Base-by-base conservation (phyloP, 331 rosid species). In the Ulmus americana region DNA sequence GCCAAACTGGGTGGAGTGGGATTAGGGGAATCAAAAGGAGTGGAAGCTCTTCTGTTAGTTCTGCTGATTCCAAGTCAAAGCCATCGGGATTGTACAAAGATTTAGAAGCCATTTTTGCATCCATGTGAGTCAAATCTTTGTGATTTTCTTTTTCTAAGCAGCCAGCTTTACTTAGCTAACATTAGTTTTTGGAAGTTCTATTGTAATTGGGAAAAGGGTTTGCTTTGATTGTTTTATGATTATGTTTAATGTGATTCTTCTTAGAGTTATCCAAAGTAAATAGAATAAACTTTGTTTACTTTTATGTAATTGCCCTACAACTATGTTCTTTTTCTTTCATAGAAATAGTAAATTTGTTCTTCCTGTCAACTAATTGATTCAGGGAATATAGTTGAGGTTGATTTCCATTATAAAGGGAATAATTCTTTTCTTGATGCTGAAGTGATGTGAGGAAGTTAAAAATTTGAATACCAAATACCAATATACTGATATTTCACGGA, bases 101-200 rank as follows among this genome's bases (percentile, higher is more conserved):
- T 74, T 75, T 91, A 76, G 98, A 92, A 80, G 91, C 90, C 64
- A 92, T 92, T 79, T 92, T 92, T 86, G 83, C 96, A 58, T 83
- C 98, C 65, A 83, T 80, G 75, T 88, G 85, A 87, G 35, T 28
- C 35, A 28, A 28, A 28, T 28, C 35, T 28, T 28, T 28, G 35
- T 28, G 35, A 2, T 28, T 28, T 2, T 2, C 35, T 28, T 28
- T 48, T 48, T 48, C n/a, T 20, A 43, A n/a, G 45, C 6, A 50
- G 38, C 12, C 14, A 16, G 47, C 7, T 49, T 60, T 15, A 16
- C 14, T 5, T 10, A 44, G 39, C 65, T 14, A 9, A 41, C 10
- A 44, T 12, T 38, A 61, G 9, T 38, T 56, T 38, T 11, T 56
- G 18, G 61, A 56, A 12, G 18, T 8, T 55, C 40, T 22, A 10